phyloP scores from a whole-genome alignment of 2,329 filamentous ascomycete genomes.

The Penicillium brasilianum region DNA sequence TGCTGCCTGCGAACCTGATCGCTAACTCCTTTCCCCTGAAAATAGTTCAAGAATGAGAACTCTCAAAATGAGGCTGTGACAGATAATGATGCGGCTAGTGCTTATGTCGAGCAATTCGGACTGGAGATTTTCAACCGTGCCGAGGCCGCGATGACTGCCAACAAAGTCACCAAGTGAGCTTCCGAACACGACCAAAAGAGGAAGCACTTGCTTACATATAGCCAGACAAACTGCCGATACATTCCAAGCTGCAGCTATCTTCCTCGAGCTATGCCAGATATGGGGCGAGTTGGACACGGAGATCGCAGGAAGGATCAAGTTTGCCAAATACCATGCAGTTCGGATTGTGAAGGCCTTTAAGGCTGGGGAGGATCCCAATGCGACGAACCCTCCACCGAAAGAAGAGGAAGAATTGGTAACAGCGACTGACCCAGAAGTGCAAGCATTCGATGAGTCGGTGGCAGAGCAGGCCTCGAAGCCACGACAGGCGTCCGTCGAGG shows the following conservation, averaged over 20 bases:
- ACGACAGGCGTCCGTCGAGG: constrained; percentile 63
- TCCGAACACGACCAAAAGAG: constrained; percentile 13
- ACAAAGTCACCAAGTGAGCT: constrained; percentile 77
- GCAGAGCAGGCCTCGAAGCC: constrained; percentile 52
- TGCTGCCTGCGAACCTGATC: neutral
- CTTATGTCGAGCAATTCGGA: constrained; percentile 93
- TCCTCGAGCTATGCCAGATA: constrained; percentile 84
- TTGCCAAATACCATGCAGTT: constrained; percentile 92
- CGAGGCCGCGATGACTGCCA: constrained; percentile 78
- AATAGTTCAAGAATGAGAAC: constrained; percentile 72
- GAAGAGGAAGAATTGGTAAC: constrained; percentile 58
- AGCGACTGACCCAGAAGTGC: constrained; percentile 67
- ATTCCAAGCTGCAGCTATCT: constrained; percentile 88
- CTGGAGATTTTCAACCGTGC: constrained; percentile 85
- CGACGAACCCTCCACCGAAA: constrained; percentile 76
- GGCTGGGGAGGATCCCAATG: constrained; percentile 89
- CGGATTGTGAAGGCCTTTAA: constrained; percentile 90
- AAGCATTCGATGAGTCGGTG: constrained; percentile 53
- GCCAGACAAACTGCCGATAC: constrained; percentile 87
- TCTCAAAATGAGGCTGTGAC: constrained; percentile 79
- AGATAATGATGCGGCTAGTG: constrained; percentile 84
- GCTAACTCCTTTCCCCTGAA: constrained; percentile 9
- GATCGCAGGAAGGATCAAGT: constrained; percentile 85
- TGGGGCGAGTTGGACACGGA: constrained; percentile 80
- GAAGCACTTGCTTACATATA: neutral